Evolutionary conservation across 768 basidiomycete genomes (phyloP).

Genomic region (Pleurotus pulmonarius): DNA sequence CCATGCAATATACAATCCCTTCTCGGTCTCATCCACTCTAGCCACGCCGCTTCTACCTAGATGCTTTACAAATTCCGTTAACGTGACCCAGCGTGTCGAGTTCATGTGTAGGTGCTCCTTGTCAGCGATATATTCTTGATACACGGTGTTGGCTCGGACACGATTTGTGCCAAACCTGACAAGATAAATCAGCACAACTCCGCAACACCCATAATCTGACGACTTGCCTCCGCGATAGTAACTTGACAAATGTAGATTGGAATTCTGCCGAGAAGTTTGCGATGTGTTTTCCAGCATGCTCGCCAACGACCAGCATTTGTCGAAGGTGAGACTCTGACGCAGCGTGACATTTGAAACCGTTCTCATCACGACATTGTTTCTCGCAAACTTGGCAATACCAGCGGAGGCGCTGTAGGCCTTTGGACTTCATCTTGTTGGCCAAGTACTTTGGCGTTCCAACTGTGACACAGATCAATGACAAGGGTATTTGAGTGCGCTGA

Average conservation of each 20-base stretch:
- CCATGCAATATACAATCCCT: slow-evolving; percentile 98
- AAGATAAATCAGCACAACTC: neutral
- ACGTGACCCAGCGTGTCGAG: slow-evolving; percentile 93
- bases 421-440: slow-evolving; percentile 97
- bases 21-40: slow-evolving; percentile 96
- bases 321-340: slow-evolving; percentile 87
- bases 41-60: slow-evolving; percentile 83
- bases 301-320: slow-evolving; percentile 96
- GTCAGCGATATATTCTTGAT: slow-evolving; percentile 97
- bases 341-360: slow-evolving; percentile 96
- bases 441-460: slow-evolving; percentile 87
- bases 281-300: slow-evolving; percentile 90
- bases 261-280: slow-evolving; percentile 85
- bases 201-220: neutral
- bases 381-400: slow-evolving; percentile 99
- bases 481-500: neutral
- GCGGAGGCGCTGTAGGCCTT: slow-evolving; percentile 90
- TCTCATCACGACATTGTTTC: slow-evolving; percentile 98
- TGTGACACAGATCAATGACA: slow-evolving; percentile 19
- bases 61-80: slow-evolving; percentile 93
- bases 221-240: slow-evolving; percentile 78
- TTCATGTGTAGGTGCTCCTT: slow-evolving; percentile 98
- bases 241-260: slow-evolving; percentile 86
- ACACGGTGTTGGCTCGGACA: slow-evolving; percentile 91
- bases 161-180: slow-evolving; percentile 89